Evolutionary conservation across 139 green algal genomes (phyloP).

Genomic region (Tetradesmus lagerheimii): DNA sequence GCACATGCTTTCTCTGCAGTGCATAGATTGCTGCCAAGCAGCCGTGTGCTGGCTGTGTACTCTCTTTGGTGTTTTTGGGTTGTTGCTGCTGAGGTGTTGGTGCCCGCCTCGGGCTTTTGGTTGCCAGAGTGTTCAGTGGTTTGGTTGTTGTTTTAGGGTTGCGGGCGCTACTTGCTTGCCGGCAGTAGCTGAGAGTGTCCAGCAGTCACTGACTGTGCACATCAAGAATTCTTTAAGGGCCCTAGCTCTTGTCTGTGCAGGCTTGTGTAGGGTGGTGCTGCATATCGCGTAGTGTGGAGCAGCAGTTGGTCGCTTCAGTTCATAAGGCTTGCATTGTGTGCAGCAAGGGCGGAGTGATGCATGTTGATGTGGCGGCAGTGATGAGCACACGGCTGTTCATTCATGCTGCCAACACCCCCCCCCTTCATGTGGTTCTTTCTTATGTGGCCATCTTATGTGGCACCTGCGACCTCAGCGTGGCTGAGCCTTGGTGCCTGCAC

Average conservation of each 20-base stretch:
- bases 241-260: constrained; percentile 27
- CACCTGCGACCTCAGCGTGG: too few relatives aligned
- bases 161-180: background rate
- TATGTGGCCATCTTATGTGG: too few relatives aligned
- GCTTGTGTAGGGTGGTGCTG: background rate
- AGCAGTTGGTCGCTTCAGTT: background rate
- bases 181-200: background rate
- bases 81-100: background rate
- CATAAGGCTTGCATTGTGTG: too few relatives aligned
- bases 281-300: background rate
- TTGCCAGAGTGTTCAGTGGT: background rate
- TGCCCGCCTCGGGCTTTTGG: background rate
- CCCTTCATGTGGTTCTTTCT: too few relatives aligned
- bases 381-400: too few relatives aligned
- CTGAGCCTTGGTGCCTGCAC: too few relatives aligned
- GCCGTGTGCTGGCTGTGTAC: background rate
- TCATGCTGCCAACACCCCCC: too few relatives aligned
- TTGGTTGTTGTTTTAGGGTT: background rate
- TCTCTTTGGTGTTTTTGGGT: background rate
- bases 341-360: too few relatives aligned
- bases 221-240: background rate
- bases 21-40: background rate
- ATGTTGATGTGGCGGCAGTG: too few relatives aligned
- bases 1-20: background rate
- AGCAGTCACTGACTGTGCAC: background rate